These are phyloP conservation scores for Hypoxylon trugodes DNA, from an alignment of 495 filamentous ascomycete species.

Conservation along the genomic window DNA sequence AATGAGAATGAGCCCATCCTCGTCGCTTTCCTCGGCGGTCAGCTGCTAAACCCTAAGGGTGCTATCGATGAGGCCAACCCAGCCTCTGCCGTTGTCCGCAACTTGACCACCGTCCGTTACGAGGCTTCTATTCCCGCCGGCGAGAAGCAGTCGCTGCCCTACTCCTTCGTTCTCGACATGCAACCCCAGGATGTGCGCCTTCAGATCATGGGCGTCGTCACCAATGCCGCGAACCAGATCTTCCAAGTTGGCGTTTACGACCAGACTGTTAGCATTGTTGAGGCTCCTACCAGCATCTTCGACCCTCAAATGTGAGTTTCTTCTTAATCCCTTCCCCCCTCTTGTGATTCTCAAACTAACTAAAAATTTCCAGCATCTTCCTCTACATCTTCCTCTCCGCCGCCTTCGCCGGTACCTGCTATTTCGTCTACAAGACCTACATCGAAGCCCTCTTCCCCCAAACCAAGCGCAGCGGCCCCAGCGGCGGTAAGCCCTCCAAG, in stretches of 20 bases:
- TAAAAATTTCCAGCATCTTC: conserved; percentile 76
- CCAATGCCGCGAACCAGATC: conserved; percentile 68
- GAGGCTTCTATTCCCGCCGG: conserved; percentile 79
- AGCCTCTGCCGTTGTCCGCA: conserved; percentile 70
- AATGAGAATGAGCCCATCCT: conserved; percentile 78
- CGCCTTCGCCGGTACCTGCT: conserved; percentile 78
- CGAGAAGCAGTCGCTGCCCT: conserved; percentile 76
- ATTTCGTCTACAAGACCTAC: conserved; percentile 99
- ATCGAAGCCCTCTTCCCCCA: conserved; percentile 96
- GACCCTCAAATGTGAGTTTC: conserved; percentile 90
- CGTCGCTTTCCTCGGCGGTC: conserved; percentile 80
- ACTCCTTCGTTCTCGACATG: conserved; percentile 89
- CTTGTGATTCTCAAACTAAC: neutral
- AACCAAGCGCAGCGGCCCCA: conserved; percentile 72
- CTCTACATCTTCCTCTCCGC: conserved; percentile 91
- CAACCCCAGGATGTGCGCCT: conserved; percentile 88
- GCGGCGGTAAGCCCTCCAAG: conserved; percentile 62
- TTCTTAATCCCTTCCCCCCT: conserved; percentile 3
- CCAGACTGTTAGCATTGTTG: conserved; percentile 87
- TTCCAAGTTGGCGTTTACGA: conserved; percentile 86
- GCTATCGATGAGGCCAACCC: conserved; percentile 60
- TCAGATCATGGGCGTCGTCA: conserved; percentile 75
- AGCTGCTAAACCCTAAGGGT: conserved; percentile 66
- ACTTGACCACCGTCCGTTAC: conserved; percentile 81
- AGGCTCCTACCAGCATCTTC: conserved; percentile 90